Evolutionary conservation across 371 early-diverging fungal genomes (phyloP), one percentile per base, ranked within the genome.

Genomic region (Mucor lusitanicus): DNA sequence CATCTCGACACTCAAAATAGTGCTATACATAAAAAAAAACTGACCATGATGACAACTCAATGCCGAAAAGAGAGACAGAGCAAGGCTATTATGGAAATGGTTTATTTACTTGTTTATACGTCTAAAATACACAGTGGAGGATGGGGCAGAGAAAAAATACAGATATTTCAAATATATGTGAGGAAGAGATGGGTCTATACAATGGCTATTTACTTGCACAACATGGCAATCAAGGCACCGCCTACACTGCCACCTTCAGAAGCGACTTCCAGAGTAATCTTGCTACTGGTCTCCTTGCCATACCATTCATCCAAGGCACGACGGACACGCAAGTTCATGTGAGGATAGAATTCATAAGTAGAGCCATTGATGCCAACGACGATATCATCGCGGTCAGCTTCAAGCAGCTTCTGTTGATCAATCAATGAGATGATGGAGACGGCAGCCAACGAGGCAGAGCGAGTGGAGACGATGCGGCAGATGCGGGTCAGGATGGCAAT

Each of bases 141-240:
- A 19, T 13, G 30, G 15, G 25, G 44, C 35, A 23, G 3, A 37
- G 13, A 13, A 33, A 50, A 15, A 33, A 50, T 59, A 33, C 33
- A 58, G 5, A 58, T 58, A 33, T 15, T 58, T 32, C 35, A 59
- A 53, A 37, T 62, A 50, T 27, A 54, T 28, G 39, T 27, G 54
- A 11, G 39, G 21, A 3, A 35, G n/a, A 19, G 30, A 56, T 17
- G 39, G 3, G 30, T 7, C 6, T 23, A 17, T 27, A 37, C 40
- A 57, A 32, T 9, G 15, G 11, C 46, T n/a, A 17, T 48, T 62
- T 68, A 65, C 59, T 71, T 56, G 61, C 74, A 80, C 68, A 83
- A 69, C 83, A 83, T 83, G 21, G 83, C 83, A 68, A 78, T 73
- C 35, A 83, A 70, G 12, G 83, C 83, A 62, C 76, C 83, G 40